Evolutionary conservation across 805 yeast species (phyloP).

Genomic region (Maudiozyma turicensis): DNA sequence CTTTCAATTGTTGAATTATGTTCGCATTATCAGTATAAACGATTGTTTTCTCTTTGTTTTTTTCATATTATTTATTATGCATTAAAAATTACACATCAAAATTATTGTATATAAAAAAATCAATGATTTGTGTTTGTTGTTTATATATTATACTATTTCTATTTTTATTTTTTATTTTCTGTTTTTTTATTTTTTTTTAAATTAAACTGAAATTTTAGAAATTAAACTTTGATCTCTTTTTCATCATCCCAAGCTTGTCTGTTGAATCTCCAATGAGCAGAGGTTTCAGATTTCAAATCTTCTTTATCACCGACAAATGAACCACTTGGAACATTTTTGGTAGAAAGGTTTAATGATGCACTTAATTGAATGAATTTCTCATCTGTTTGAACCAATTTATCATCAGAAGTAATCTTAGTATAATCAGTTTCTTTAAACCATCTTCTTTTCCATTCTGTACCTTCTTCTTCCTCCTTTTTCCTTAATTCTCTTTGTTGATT

Average conservation of each 20-base stretch:
- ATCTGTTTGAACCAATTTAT: background rate
- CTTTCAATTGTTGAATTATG: background rate
- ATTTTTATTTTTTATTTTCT: background rate
- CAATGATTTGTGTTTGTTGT: background rate
- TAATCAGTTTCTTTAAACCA: constrained; percentile 61
- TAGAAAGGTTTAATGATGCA: constrained; percentile 36
- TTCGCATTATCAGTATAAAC: too few relatives aligned
- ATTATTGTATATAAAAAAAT: background rate
- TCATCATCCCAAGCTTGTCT: constrained; percentile 48
- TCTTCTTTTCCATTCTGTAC: constrained; percentile 62
- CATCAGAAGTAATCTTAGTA: constrained; percentile 8
- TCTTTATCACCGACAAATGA: constrained; percentile 45
- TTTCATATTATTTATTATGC: background rate
- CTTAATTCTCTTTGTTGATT: constrained; percentile 77
- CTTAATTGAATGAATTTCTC: constrained; percentile 33
- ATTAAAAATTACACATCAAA: constrained; percentile 1
- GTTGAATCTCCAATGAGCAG: constrained; percentile 62
- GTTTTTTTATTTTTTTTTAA: too few relatives aligned
- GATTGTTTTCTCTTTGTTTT: background rate
- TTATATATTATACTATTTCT: background rate
- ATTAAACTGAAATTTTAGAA: background rate
- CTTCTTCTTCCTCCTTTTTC: constrained; percentile 56
- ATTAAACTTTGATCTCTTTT: constrained; percentile 35
- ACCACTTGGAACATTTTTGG: constrained; percentile 61
- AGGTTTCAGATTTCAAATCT: constrained; percentile 36